Evolutionary conservation across 768 basidiomycete genomes (phyloP), one percentile per base, ranked within the genome.

Genomic region (Leccinum rimulosum): DNA sequence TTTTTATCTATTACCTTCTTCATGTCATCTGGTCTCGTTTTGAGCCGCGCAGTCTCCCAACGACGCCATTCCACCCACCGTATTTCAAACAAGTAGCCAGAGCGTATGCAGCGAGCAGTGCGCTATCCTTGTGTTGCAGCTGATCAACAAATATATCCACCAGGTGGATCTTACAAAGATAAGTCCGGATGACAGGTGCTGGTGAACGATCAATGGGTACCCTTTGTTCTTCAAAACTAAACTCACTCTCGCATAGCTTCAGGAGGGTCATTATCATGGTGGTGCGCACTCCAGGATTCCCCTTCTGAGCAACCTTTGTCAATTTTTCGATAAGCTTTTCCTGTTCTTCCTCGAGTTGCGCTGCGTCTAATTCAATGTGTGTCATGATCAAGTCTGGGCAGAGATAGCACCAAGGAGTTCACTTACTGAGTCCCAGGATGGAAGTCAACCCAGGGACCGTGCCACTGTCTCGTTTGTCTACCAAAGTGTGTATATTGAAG

Each of bases 261-360:
- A 70, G 7, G 35, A 70, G n/a, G 1, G 68, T 70, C 55, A 68
- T 48, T 6, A 66, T 70, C 12, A 67, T 62, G 30, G 66, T 61
- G 4, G 61, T 70, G 11, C 68, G 69, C 22, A 61, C 69, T 22
- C 52, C 56, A 17, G 54, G 25, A 45, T 56, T 52, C 8, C 54
- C 50, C 0, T 30, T 52, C 35, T 14, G 19, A 49, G 25, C 48
- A 22, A 15, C 48, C n/a, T 47, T 47, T 22, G n/a, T 22, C 11
- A 47, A 47, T 47, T 47, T 12, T 6, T 6, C 9, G n/a, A 19
- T 47, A 6, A 47, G 45, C 11, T 47, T 22, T 12, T 47, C 5
- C 45, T 47, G 61, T 4, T 5, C 12, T 2, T 10, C 27, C 5
- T 1, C 28, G 43, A 67, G 61, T 17, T 49, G 35, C 1, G 6